Base-by-base conservation (phyloP, 2,329 filamentous ascomycete species). In the Cordyceps farinosa region DNA sequence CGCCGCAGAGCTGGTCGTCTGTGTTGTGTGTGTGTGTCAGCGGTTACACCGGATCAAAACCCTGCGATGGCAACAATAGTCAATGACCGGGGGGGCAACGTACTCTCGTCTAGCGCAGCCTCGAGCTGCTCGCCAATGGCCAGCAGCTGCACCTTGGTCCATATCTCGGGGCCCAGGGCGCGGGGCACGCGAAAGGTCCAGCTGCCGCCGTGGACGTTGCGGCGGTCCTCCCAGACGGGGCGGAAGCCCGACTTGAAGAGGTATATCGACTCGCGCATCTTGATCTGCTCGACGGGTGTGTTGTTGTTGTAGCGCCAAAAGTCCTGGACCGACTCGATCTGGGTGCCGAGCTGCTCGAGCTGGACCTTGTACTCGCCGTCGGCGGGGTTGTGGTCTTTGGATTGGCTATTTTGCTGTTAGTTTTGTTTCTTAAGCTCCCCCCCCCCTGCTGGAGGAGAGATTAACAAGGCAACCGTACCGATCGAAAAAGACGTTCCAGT, bases 101-200 rank as follows among this genome's bases (percentile, higher is more conserved):
- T 75, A 91, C 89, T 85, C 64, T 85, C 82, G 59, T 90, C 89
- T 11, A 96, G 80, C 17, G 85, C 89, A 67, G 84, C 82, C 78
- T 95, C 89, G 66, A 96, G 79, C 72, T 89, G 84, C 80, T 96
- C 91, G 40, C 91, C 91, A 65, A 95, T 91, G 40, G 91, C 91
- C 75, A 95, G 82, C 73, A 94, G 79, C 78, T 92, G 86, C 66
- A 97, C 83, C 73, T 88, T 87, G 69, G 88, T 92, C 91, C 89
- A 97, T 72, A 91, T 90, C 70, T 89, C 89, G 3, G 87, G 84
- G 6, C 86, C 86, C 44, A 84, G 83, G 66, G 81, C 82, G 80
- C 96, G 97, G 67, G 89, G 87, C 51, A 97, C 89, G 57, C 93
- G 88, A 77, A 98, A 96, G 29, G 92, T 96, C 92, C 92, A 97